Conservation (phyloP, 1,139 yeast genomes). For the Hyphopichia buzzinii region DNA sequence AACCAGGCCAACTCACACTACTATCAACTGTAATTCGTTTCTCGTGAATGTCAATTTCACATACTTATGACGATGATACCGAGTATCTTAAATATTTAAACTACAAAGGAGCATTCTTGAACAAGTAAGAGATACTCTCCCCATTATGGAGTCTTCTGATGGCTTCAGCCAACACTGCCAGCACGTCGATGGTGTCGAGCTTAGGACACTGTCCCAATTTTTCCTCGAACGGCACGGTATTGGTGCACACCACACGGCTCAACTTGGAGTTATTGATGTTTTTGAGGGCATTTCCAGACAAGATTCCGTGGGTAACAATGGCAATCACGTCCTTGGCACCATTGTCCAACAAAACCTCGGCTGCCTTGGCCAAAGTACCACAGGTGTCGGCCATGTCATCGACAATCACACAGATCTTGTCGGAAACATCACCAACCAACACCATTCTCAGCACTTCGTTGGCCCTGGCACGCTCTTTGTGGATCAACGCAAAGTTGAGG, state of each 20-base stretch:
- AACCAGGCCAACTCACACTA: no score
- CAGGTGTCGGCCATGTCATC: slow-evolving; percentile 89
- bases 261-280: slow-evolving; percentile 58
- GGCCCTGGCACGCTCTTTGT: slow-evolving; percentile 78
- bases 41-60: slow-evolving; percentile 1
- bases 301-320: slow-evolving; percentile 77
- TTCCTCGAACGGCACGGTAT: slow-evolving; percentile 68
- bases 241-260: slow-evolving; percentile 67
- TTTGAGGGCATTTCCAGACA: slow-evolving; percentile 67
- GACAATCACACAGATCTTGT: slow-evolving; percentile 66
- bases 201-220: slow-evolving; percentile 48
- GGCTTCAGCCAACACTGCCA: slow-evolving; percentile 76
- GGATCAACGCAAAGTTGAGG: slow-evolving; percentile 74
- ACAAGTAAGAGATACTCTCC: slow-evolving; percentile 75
- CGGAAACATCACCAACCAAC: slow-evolving; percentile 72
- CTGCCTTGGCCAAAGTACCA: slow-evolving; percentile 77
- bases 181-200: slow-evolving; percentile 66
- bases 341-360: slow-evolving; percentile 56
- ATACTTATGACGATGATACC: background rate
- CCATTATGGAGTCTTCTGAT: slow-evolving; percentile 81
- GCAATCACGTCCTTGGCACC: slow-evolving; percentile 77
- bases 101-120: slow-evolving; percentile 48
- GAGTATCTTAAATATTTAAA: background rate
- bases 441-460: slow-evolving; percentile 77
- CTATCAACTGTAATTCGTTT: no score